Conservation (phyloP, 2,329 filamentous ascomycete species). For the Sarocladium kiliense region DNA sequence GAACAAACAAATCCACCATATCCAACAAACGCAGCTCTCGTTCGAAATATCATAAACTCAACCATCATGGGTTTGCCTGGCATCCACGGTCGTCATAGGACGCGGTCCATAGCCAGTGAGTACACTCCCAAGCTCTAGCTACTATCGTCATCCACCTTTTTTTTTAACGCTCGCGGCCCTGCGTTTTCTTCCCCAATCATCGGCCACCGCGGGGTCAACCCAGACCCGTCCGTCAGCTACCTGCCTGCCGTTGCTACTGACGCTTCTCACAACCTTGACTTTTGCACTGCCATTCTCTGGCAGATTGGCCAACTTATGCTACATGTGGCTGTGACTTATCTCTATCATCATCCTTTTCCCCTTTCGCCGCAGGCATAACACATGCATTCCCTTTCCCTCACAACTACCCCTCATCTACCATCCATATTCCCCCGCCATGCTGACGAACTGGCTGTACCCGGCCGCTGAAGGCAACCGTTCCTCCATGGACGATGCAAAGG, state of each 20-base stretch:
- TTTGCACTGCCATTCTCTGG: background rate
- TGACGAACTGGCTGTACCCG: constrained; percentile 37
- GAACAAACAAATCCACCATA: background rate
- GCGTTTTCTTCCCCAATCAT: background rate
- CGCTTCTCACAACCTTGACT: background rate
- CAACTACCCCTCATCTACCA: background rate
- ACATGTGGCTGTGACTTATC: background rate
- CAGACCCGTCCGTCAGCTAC: background rate
- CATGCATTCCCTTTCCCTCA: background rate
- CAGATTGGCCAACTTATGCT: background rate
- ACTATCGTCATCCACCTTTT: constrained; percentile 1
- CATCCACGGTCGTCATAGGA: constrained; percentile 3
- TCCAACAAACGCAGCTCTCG: background rate
- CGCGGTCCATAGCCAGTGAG: constrained; percentile 9
- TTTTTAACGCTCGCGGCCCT: constrained; percentile 1
- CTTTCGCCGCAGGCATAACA: background rate
- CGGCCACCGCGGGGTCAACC: background rate
- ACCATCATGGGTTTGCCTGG: constrained; percentile 6
- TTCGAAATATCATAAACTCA: background rate
- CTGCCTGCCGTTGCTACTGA: background rate
- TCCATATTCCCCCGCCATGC: constrained; percentile 24
- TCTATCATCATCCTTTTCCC: background rate
- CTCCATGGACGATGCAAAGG: constrained; percentile 50
- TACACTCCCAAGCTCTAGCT: background rate
- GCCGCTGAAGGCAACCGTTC: constrained; percentile 39